Evolutionary conservation across 139 green algal genomes (phyloP).

Genomic region (Haematococcus sp.): DNA sequence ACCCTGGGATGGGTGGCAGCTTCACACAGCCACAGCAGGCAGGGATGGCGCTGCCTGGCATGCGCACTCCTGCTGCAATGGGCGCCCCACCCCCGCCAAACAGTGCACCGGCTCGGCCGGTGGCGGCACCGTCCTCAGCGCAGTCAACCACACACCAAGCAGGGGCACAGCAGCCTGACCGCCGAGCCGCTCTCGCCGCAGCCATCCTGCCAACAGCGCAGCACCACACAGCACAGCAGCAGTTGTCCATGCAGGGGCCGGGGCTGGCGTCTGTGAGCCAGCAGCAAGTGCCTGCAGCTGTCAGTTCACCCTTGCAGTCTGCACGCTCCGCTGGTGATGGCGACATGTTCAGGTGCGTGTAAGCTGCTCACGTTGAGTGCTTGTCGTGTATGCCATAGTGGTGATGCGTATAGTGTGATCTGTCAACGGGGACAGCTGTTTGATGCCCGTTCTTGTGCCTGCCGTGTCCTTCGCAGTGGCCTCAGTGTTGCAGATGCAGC

Average conservation of each 20-base stretch:
- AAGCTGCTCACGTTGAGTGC: background rate
- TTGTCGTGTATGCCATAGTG: too few species aligned
- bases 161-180: background rate
- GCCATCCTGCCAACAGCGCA: background rate
- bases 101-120: background rate
- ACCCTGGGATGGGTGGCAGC: background rate
- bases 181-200: background rate
- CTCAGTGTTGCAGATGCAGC: background rate
- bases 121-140: background rate
- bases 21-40: background rate
- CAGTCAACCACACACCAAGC: background rate
- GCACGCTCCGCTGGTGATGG: background rate
- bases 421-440: too few species aligned
- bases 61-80: background rate
- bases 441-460: background rate
- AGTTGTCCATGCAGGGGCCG: too few species aligned
- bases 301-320: background rate
- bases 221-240: background rate
- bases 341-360: constrained; percentile 4
- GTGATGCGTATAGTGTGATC: too few species aligned
- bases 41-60: background rate
- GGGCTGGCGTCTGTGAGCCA: too few species aligned
- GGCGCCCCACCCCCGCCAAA: background rate
- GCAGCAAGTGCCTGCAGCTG: background rate
- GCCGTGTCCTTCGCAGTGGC: background rate